Evolutionary conservation across 805 yeast genomes (phyloP).

Genomic region (Schwanniomyces occidentalis): DNA sequence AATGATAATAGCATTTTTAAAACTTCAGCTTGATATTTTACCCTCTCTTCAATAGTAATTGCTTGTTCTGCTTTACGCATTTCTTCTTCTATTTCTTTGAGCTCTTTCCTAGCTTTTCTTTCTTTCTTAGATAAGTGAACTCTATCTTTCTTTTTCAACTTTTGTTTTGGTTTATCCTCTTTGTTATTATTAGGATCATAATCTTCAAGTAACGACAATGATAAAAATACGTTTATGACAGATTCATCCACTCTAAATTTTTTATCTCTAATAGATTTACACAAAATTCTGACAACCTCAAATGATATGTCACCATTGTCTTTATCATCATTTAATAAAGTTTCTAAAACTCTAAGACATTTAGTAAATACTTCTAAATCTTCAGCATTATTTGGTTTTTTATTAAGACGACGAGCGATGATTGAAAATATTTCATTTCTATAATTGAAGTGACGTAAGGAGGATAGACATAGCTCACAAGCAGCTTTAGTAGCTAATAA

Average conservation of each 20-base stretch:
- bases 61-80: conserved; percentile 83
- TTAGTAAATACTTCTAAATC: conserved; percentile 53
- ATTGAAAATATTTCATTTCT: conserved; percentile 72
- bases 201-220: conserved; percentile 65
- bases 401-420: conserved; percentile 63
- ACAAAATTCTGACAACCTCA: conserved; percentile 67
- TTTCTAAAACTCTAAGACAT: conserved; percentile 66
- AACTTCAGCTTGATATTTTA: conserved; percentile 79
- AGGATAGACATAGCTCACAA: conserved; percentile 63
- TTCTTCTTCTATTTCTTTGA: conserved; percentile 86
- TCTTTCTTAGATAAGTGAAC: conserved; percentile 90
- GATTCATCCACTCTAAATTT: conserved; percentile 82
- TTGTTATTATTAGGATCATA: conserved; percentile 66
- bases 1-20: conserved; percentile 69
- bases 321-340: conserved; percentile 71
- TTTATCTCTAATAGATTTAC: conserved; percentile 71
- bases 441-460: conserved; percentile 78
- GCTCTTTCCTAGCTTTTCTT: conserved; percentile 82
- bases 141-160: conserved; percentile 80
- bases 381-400: conserved; percentile 52
- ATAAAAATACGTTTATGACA: conserved; percentile 69
- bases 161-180: conserved; percentile 41
- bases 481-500: conserved; percentile 70
- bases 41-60: conserved; percentile 85
- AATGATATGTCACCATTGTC: conserved; percentile 78